These are phyloP conservation scores for Liquidambar formosana DNA, from an alignment of 164 flowering plant genomes.

Conservation along the genomic window DNA sequence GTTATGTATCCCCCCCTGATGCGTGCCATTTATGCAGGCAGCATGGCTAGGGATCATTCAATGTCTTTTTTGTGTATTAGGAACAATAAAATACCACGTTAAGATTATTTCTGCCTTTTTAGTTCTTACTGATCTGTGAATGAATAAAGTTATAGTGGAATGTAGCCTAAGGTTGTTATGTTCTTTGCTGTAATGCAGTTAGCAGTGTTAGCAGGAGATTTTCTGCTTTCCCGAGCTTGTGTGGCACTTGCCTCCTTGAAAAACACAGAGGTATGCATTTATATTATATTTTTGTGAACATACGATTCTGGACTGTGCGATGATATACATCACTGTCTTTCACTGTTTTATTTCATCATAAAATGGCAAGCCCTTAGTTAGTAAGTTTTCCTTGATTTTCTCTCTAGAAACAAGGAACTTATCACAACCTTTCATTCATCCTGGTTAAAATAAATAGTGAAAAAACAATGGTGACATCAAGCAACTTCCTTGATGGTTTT, in stretches of 20 bases:
- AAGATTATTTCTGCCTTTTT: not conserved
- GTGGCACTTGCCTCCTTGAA: slow-evolving; percentile 82
- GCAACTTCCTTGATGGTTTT: too few relatives aligned
- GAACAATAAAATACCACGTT: not conserved
- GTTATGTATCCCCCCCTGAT: not conserved
- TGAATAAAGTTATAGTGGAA: not conserved
- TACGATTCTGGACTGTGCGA: not conserved
- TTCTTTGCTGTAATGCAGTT: slow-evolving; percentile 49
- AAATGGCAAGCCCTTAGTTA: not conserved
- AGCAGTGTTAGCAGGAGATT: slow-evolving; percentile 93
- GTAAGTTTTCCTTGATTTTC: not conserved
- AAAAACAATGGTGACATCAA: not conserved
- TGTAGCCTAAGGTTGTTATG: not conserved
- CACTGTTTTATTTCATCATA: not conserved
- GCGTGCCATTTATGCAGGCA: too few relatives aligned
- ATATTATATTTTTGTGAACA: not conserved
- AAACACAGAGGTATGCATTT: slow-evolving; percentile 70
- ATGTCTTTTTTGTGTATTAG: too few relatives aligned
- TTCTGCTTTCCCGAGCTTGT: slow-evolving; percentile 95
- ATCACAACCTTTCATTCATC: not conserved
- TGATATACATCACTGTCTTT: not conserved
- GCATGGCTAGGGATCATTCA: too few relatives aligned
- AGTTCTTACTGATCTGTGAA: not conserved
- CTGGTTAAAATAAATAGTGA: not conserved
- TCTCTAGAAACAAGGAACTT: not conserved